These are phyloP conservation scores for Hericium alpestre DNA, from an alignment of 768 basidiomycete genomes.

Conservation along the genomic window DNA sequence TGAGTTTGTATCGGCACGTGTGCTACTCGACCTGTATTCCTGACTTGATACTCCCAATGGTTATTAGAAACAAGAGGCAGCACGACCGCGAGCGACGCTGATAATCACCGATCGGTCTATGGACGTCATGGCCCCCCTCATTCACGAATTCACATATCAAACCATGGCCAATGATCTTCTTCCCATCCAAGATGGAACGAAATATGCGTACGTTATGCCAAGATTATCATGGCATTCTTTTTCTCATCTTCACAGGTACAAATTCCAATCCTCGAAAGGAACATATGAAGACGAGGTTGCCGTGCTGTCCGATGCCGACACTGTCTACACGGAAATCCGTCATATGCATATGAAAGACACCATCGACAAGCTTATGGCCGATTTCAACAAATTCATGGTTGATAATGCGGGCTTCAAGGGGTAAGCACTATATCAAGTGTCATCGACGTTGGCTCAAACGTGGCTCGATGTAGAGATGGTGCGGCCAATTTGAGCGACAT, in stretches of 20 bases:
- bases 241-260: conserved; percentile 49
- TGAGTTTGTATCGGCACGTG: conserved; percentile 27
- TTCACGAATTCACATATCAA: conserved; percentile 98
- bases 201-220: conserved; percentile 60
- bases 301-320: conserved; percentile 74
- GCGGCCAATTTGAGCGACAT: conserved; percentile 90
- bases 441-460: not conserved
- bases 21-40: conserved; percentile 25
- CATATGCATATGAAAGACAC: conserved; percentile 99
- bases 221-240: not conserved
- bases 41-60: conserved; percentile 22
- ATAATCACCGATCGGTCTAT: conserved; percentile 95
- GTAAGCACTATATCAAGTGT: conserved; percentile 27
- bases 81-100: conserved; percentile 64
- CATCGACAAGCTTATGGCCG: conserved; percentile 91
- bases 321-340: conserved; percentile 84
- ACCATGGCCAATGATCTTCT: conserved; percentile 96
- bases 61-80: conserved; percentile 20
- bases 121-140: conserved; percentile 81
- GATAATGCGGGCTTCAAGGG: conserved; percentile 94
- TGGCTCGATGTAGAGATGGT: conserved; percentile 41
- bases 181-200: conserved; percentile 74
- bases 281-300: conserved; percentile 83
- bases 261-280: conserved; percentile 84
- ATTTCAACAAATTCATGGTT: conserved; percentile 89